Evolutionary conservation across 2,329 filamentous ascomycete species (phyloP).

Genomic region (Tolypocladium tundrense): DNA sequence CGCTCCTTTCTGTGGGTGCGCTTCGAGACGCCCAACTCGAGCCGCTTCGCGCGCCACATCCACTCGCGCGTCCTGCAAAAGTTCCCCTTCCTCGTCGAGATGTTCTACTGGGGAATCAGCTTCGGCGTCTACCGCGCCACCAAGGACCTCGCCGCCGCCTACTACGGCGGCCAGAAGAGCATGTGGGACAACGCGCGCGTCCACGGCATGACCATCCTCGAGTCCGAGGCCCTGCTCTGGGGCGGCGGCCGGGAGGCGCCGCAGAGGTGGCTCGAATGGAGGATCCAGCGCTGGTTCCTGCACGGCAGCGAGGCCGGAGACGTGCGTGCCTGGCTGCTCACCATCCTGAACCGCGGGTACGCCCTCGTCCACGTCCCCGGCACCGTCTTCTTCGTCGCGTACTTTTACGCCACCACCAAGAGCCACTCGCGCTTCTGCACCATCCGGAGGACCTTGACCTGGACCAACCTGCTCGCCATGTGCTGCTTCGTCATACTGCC

Average conservation of each 20-base stretch:
- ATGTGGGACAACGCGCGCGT: slow-evolving; percentile 27
- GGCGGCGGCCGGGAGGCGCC: slow-evolving; percentile 3
- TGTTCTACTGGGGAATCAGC: slow-evolving; percentile 55
- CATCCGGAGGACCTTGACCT: slow-evolving; percentile 37
- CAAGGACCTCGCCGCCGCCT: slow-evolving; percentile 5
- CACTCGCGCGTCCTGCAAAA: slow-evolving; percentile 54
- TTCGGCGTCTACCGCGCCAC: slow-evolving; percentile 6
- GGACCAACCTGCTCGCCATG: slow-evolving; percentile 52
- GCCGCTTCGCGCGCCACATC: slow-evolving; percentile 46
- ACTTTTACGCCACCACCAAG: slow-evolving; percentile 62
- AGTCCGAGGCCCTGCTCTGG: slow-evolving; percentile 6
- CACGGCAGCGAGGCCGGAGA: slow-evolving; percentile 37
- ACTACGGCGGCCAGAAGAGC: slow-evolving; percentile 5
- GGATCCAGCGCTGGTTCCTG: slow-evolving; percentile 47
- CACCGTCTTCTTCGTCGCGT: slow-evolving; percentile 58
- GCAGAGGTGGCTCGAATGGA: slow-evolving; percentile 7
- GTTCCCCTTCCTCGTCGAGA: slow-evolving; percentile 64
- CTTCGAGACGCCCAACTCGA: slow-evolving; percentile 51
- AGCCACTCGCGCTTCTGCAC: slow-evolving; percentile 40
- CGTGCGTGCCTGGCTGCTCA: slow-evolving; percentile 28
- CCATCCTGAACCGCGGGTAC: slow-evolving; percentile 62
- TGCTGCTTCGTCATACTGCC: slow-evolving; percentile 52
- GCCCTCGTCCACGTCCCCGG: slow-evolving; percentile 72
- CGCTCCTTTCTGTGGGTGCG: slow-evolving; percentile 8
- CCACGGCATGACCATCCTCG: slow-evolving; percentile 2